Base-by-base conservation (phyloP, 257 asterid species). In the Solanum bulbocastanum region DNA sequence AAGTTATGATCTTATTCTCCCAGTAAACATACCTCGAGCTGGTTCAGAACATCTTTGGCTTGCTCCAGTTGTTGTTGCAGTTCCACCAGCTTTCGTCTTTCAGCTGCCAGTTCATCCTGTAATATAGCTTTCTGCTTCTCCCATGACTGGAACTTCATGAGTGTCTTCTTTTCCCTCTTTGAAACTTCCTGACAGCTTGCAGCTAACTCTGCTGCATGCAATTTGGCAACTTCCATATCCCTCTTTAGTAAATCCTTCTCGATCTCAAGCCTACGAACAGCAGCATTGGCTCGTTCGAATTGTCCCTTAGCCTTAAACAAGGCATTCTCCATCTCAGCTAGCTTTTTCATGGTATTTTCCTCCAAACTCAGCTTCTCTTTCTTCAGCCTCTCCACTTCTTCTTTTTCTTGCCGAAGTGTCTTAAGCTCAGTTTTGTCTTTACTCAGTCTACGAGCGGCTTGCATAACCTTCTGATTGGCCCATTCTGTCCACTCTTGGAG, bases 391-490 rank as follows among this genome's bases (percentile, higher is more conserved):
- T 94, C 99, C 44, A 93, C 94, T 90, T 96, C 99, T 86, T 94
- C 99, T 91, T 92, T 97, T 93, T 97, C 99, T 73, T 92, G 99
- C 94, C 92, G 92, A 20, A 97, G 98, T 14, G 95, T 91, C 90
- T 96, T 97, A 60, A 97, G 97, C 94, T 97, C 99, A 2, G 90
- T 93, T 88, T 95, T 96, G 87, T 97, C 99, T 91, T 97, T 94
- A 74, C 99, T 89, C 66, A 97, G 98, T 52, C 99, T 91, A 30
- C 97, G 90, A 33, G 98, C 98, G 30, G 98, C 99, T 93, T 97
- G 98, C 99, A 95, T 96, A 81, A 96, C 99, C 92, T 95, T 97
- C 90, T 96, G 98, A 91, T 97, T 97, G 25, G 99, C 98, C 99
- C 99, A 97, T 88, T 97, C 99, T 1, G 99, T 97, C 99, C 99